phyloP scores from a whole-genome alignment of 2,329 filamentous ascomycete genomes.

The Cytospora mali region DNA sequence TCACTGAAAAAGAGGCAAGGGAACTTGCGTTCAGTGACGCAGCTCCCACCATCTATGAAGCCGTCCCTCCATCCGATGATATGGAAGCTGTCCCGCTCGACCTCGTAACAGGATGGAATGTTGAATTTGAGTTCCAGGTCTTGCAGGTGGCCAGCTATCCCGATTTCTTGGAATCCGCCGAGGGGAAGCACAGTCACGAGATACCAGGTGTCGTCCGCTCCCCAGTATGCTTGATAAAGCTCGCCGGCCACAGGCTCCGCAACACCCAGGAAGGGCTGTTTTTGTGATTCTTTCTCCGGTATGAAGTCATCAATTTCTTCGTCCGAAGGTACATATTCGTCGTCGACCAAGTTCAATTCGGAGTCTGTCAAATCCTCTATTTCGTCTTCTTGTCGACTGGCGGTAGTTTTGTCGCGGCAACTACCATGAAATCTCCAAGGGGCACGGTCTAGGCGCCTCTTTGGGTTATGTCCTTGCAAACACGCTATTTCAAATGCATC shows the following conservation, averaged over 20 bases:
- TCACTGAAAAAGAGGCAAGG: slow-evolving; percentile 5
- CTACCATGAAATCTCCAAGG: not conserved
- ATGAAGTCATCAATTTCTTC: not conserved
- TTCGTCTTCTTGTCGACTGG: not conserved
- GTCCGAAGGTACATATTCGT: not conserved
- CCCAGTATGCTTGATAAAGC: slow-evolving; percentile 3
- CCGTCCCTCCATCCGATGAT: not conserved
- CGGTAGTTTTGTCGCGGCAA: not conserved
- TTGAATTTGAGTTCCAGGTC: not conserved
- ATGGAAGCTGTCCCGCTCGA: not conserved
- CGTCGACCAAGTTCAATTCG: not conserved
- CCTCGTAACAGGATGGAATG: not conserved
- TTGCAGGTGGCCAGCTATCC: not conserved
- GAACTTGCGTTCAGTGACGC: not conserved
- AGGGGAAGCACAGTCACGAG: not conserved
- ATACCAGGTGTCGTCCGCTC: not conserved
- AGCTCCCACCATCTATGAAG: not conserved
- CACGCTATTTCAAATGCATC: not conserved
- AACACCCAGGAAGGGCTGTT: not conserved
- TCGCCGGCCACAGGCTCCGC: not conserved
- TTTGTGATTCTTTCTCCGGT: not conserved
- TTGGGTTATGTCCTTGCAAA: not conserved
- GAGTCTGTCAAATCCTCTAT: not conserved
- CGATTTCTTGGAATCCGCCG: not conserved
- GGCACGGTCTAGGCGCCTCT: not conserved